Base-by-base conservation (phyloP, 306 rosid species). In the Trifolium repens region DNA sequence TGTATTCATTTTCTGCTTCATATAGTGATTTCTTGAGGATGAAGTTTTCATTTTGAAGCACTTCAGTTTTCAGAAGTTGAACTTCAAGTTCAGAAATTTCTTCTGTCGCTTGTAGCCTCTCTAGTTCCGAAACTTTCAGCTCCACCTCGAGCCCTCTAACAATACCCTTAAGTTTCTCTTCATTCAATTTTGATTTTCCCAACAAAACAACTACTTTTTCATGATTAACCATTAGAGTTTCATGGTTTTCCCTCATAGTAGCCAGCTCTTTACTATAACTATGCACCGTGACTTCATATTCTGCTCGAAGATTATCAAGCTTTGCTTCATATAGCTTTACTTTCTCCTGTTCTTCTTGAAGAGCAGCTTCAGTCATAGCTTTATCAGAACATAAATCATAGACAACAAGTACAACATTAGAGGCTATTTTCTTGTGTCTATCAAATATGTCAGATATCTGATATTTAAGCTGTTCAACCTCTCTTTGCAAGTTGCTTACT, bases 101-200 rank as follows among this genome's bases (percentile, higher is more conserved):
- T 73, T 84, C 90, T 13, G 54, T 55, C 34, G 81, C 81, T 71
- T 86, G 81, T 69, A 67, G 63, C 81, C 75, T 73, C 79, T 80
- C 85, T 62, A 69, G 59, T 71, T 89, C 87, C 22, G 86, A 78
- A 54, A 71, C 71, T 82, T 79, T 80, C 50, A 86, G 83, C 76
- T 82, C 81, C 5, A n/a, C 13, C 39, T 82, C 82, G 8, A 84
- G 89, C 49, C 67, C 54, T 19, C 30, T 61, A 37, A 84, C 67
- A 16, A 10, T 52, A 16, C 22, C 72, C 50, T 77, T 68, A 39
- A 76, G 69, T 71, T 84, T 73, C 67, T 66, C 84, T 73, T 84
- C 85, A 27, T 58, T 81, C 37, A 76, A 72, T 71, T 79, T 86
- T 40, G 37, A 37, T 12, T 57, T 72, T 74, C 83, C 86, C 71